Base-by-base conservation (phyloP, 2,329 filamentous ascomycete genomes). In the Coniochaeta sp. region DNA sequence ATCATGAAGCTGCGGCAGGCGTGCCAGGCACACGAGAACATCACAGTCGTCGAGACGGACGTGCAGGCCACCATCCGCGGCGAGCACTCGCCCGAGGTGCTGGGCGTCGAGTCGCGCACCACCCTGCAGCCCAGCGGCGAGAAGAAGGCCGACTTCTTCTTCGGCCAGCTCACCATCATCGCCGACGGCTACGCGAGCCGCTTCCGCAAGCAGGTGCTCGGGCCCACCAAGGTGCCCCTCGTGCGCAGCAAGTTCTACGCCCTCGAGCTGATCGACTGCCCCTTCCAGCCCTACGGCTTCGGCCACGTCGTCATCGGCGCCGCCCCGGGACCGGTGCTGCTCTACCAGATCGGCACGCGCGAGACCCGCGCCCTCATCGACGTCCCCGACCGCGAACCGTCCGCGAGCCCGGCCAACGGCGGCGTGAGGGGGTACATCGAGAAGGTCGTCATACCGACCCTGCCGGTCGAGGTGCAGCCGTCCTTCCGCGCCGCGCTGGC, bases 301-400 rank as follows among this genome's bases (percentile, higher is more conserved):
- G 95, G 93, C 22, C 92, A 96, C 74, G 93, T 99, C 65, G 81
- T 97, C 59, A 89, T 99, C 63, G 88, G 88, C 67, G 84, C 90
- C 64, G 83, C 85, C 54, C 80, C 73, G 62, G 54, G 54, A 1
- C 93, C 95, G 0, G 86, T 96, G 36, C 86, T 99, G 26, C 84
- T 99, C 61, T 99, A 99, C 79, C 95, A 98, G 77, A 99, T 99
- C 71, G 93, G 95, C 70, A 89, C 91, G 4, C 93, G 89, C 76
- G 95, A 98, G 77, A 99, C 95, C 1, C 87, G 95, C 65, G 90
- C 89, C 14, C 83, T 99, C 24, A 85, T 98, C 68, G 93, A 98
- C 72, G 86, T 98, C 14, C 93, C 93, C 4, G 84, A 89, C 32
- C 85, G 88, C 69, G 80, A 90, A 1, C 86, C 91, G 8, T 86